Base-by-base conservation (phyloP, 805 yeast species). In the Yamadazyma endophytica region DNA sequence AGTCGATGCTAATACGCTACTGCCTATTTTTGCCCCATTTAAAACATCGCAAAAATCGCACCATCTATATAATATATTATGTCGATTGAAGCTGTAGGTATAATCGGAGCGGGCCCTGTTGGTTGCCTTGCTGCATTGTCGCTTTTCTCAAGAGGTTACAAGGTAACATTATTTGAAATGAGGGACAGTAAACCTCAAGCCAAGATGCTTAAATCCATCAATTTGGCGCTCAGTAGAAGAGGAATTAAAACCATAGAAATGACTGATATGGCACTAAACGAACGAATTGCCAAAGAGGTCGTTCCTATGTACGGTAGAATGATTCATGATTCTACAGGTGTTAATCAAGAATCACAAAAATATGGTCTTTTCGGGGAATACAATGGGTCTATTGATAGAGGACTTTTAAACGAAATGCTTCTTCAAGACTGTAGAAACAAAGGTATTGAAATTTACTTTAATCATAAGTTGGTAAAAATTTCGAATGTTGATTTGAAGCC, bases 41-140 rank as follows among this genome's bases (percentile, higher is more conserved):
- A n/a, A n/a, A n/a, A n/a, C n/a, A n/a, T n/a, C n/a, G n/a, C n/a
- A n/a, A n/a, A n/a, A n/a, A n/a, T n/a, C n/a, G n/a, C n/a, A n/a
- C n/a, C n/a, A n/a, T n/a, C n/a, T n/a, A n/a, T n/a, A n/a, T n/a
- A n/a, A n/a, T n/a, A n/a, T n/a, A n/a, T n/a, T n/a, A n/a, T n/a
- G n/a, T n/a, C n/a, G n/a, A n/a, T n/a, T n/a, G n/a, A 26, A 13
- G 22, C 17, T 9, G 55, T 65, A 3, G 87, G 75, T 1, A 68
- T 89, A 17, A 73, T 89, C 12, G 97, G 97, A 2, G 95, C 92
- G 1, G 97, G 97, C 0, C 74, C 85, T 5, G 97, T 89, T 2
- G 97, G 97, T 0, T 74, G 92, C 32, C 63, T 87, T 4, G 73
- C 89, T 0, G 92, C 96, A 0, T 54, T 89, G n/a, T 92, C 90